These are phyloP conservation scores for Polytrichum commune DNA, from an alignment of 225 moss, liverwort and hornwort species.

Conservation along the genomic window DNA sequence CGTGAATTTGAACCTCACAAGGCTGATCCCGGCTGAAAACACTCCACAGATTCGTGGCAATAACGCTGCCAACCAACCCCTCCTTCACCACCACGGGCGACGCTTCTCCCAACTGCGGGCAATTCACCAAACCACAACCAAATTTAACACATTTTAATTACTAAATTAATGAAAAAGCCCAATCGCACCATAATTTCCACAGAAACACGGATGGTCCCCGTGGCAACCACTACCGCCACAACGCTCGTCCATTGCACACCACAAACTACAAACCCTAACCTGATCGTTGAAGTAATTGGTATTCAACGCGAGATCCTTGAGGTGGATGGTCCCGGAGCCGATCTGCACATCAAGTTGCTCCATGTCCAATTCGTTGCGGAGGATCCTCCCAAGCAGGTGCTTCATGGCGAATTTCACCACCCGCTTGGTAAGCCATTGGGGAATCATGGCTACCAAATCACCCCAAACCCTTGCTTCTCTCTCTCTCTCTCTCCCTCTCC, in stretches of 20 bases:
- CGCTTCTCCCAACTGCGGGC: constrained; percentile 74
- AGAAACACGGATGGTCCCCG: constrained; percentile 10
- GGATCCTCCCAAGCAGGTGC: constrained; percentile 81
- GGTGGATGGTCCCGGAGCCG: constrained; percentile 78
- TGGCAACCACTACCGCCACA: not conserved
- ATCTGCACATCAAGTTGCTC: constrained; percentile 99
- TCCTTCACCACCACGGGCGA: constrained; percentile 82
- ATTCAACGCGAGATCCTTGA: constrained; percentile 81
- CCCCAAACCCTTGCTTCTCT: too few species aligned
- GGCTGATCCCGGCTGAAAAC: constrained; percentile 64
- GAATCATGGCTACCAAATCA: constrained; percentile 56
- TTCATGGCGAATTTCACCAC: constrained; percentile 97
- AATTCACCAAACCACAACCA: constrained; percentile 9
- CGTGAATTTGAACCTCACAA: constrained; percentile 85
- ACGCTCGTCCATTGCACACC: not conserved
- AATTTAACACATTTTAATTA: not conserved
- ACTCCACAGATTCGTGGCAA: constrained; percentile 64
- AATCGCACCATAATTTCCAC: constrained; percentile 1
- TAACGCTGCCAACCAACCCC: constrained; percentile 72
- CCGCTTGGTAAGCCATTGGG: constrained; percentile 96
- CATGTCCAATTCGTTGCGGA: constrained; percentile 83
- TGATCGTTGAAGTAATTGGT: constrained; percentile 88
- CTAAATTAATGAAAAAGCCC: not conserved
- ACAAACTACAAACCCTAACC: constrained; percentile 36
- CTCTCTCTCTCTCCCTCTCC: too few species aligned